Evolutionary conservation across 1,284 basidiomycete genomes (phyloP).

Genomic region (Fistulina hepatica): DNA sequence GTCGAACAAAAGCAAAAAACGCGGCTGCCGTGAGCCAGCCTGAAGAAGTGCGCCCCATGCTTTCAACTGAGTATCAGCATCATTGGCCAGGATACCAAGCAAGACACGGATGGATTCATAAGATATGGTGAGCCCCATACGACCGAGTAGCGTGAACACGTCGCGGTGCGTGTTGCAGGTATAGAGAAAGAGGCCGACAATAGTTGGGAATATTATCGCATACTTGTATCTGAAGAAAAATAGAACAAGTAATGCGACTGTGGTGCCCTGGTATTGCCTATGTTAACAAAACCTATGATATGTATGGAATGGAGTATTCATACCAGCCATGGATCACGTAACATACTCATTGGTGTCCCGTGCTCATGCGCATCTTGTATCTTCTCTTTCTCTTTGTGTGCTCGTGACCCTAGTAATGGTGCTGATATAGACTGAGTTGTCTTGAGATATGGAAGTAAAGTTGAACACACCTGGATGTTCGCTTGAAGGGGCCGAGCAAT

Average conservation of each 20-base stretch:
- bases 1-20: constrained; percentile 18
- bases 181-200: constrained; percentile 8
- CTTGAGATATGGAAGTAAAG: background rate
- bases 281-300: background rate
- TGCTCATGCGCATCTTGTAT: background rate
- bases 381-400: background rate
- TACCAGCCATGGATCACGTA: constrained; percentile 10
- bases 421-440: background rate
- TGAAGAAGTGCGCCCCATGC: background rate
- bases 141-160: constrained; percentile 7
- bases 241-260: constrained; percentile 4
- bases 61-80: constrained; percentile 7
- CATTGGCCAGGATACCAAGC: constrained; percentile 9
- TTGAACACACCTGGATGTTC: too few species aligned
- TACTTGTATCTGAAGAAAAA: constrained; percentile 9
- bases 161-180: constrained; percentile 13
- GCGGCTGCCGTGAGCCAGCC: background rate
- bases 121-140: constrained; percentile 13
- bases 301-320: background rate
- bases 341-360: background rate
- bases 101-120: constrained; percentile 10
- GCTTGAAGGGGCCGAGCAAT: too few species aligned
- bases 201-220: constrained; percentile 8
- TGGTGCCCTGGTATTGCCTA: constrained; percentile 6
- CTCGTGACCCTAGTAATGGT: background rate